Base-by-base conservation (phyloP, 257 asterid genomes). In the Handroanthus guayacan region DNA sequence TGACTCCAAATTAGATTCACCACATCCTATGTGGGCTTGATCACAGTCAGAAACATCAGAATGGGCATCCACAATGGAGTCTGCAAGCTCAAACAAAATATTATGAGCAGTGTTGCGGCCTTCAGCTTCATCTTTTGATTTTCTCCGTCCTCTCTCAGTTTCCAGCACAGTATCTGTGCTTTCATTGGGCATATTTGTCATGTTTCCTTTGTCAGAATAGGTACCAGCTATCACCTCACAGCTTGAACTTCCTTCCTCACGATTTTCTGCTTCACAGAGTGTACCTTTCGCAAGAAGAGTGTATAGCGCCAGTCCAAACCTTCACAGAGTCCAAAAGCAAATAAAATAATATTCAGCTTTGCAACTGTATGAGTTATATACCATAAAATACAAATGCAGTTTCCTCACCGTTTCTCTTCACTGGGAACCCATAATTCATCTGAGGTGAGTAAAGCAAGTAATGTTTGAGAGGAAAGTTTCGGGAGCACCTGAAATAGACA, bases 381-480 rank as follows among this genome's bases (percentile, higher is more conserved):
- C 58, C 44, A 38, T 25, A 69, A 67, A 55, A 71, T 58, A 75
- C 14, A 31, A 52, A 43, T 12, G 25, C 75, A 55, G 37, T 65
- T 36, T 76, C 72, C 91, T 90, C 82, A 92, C 99, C 99, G 87
- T 88, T 85, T 89, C 86, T 92, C 97, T 87, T 95, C 99, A 83
- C 90, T 88, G 74, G 93, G 91, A 71, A 95, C 99, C 99, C 97
- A 95, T 80, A 95, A 80, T 80, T 88, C 94, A 78, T 95, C 97
- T 76, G 98, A 95, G 62, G 94, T 89, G 81, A 95, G 94, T 79
- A 95, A 83, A 45, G 99, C 97, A 69, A 83, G 92, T 77, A 92
- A 75, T 45, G 98, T 95, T 82, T 93, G 98, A 79, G 97, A 81
- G 58, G 99, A 95, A 78, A 95, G 98, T 78, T 89, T 90, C 18